Conservation (phyloP, 305 asterid species). For the Fraxinus greggii region DNA sequence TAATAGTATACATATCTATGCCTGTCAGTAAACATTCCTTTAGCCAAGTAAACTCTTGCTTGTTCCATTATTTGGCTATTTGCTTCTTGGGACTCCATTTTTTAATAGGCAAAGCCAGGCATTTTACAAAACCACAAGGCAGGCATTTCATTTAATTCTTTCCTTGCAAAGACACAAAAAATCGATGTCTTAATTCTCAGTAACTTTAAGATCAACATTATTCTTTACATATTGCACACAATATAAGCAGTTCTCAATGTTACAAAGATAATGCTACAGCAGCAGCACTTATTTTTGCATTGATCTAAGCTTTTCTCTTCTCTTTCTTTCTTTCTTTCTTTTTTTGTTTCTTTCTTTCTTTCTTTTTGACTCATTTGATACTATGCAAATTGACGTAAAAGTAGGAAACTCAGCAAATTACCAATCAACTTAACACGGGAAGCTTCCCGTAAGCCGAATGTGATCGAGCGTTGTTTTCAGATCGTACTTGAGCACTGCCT, state of each 20-base stretch:
- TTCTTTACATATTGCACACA: not conserved
- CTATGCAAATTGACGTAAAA: constrained; percentile 23
- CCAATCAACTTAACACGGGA: constrained; percentile 51
- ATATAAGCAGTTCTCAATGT: constrained; percentile 23
- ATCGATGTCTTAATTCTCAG: not conserved
- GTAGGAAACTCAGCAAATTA: constrained; percentile 16
- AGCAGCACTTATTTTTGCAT: constrained; percentile 26
- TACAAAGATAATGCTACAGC: constrained; percentile 14
- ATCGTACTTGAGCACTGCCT: constrained; percentile 81
- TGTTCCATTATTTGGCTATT: not conserved
- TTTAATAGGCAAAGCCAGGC: not conserved
- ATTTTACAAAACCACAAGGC: not conserved
- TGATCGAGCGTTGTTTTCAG: constrained; percentile 88
- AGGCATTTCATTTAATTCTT: not conserved
- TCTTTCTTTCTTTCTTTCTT: not conserved
- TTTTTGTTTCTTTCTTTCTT: not conserved
- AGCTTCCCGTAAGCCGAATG: constrained; percentile 76
- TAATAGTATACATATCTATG: not conserved
- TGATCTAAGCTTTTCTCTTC: not conserved
- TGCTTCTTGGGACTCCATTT: not conserved
- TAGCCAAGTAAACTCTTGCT: not conserved
- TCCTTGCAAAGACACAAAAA: not conserved
- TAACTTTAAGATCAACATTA: not conserved
- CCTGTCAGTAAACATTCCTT: not conserved
- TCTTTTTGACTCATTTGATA: constrained; percentile 13